Evolutionary conservation across 768 basidiomycete species (phyloP).

Genomic region (Botryobasidium botryosum): DNA sequence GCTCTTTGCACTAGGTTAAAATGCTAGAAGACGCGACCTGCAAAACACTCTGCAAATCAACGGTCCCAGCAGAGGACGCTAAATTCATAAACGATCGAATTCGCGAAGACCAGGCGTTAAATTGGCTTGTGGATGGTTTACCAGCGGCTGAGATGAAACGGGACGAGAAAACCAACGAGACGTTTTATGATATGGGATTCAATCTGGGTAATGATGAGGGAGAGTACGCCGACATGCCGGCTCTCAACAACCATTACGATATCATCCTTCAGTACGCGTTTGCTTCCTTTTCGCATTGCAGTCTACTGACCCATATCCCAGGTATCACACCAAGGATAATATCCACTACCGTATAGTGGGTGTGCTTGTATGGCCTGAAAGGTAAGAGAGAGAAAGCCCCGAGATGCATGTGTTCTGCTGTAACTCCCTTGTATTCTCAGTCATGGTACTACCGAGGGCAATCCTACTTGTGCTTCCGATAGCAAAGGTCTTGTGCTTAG

Average conservation of each 20-base stretch:
- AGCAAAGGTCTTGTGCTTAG: neutral
- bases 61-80: slow-evolving; percentile 52
- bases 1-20: too few relatives aligned
- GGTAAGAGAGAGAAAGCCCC: too few relatives aligned
- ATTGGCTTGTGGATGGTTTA: slow-evolving; percentile 89
- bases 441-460: neutral
- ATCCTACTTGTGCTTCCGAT: slow-evolving; percentile 5
- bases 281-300: neutral
- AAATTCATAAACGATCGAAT: slow-evolving; percentile 87
- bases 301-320: slow-evolving; percentile 18
- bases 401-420: too few relatives aligned
- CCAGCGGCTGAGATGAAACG: slow-evolving; percentile 87
- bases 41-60: slow-evolving; percentile 46
- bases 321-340: slow-evolving; percentile 62
- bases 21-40: slow-evolving; percentile 76
- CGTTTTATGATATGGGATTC: slow-evolving; percentile 86
- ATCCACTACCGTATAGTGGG: slow-evolving; percentile 78
- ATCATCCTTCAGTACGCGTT: slow-evolving; percentile 48
- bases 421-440: neutral
- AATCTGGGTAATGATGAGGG: slow-evolving; percentile 66
- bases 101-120: slow-evolving; percentile 79
- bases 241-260: slow-evolving; percentile 86
- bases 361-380: slow-evolving; percentile 67
- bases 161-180: slow-evolving; percentile 59
- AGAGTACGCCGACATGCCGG: slow-evolving; percentile 38